Base-by-base conservation (phyloP, 768 basidiomycete genomes). In the Auriculariales sp. region DNA sequence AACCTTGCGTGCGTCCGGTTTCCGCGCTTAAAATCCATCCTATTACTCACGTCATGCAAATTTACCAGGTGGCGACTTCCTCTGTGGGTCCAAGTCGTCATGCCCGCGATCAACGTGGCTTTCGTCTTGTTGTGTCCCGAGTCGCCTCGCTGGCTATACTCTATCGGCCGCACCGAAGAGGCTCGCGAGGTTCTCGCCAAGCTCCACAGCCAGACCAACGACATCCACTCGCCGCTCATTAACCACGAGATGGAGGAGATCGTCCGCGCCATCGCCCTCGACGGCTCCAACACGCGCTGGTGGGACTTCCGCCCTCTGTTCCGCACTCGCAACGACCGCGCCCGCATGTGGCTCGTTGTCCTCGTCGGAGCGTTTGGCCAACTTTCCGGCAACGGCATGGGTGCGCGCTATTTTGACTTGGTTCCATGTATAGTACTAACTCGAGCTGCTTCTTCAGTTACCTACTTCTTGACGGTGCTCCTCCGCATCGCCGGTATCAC, bases 71-170 rank as follows among this genome's bases (percentile, higher is more conserved):
- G 75, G 75, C 63, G 75, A 34, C 59, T 73, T 12, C 75, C 73
- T 14, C 56, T 78, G 30, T 73, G 71, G 51, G 65, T 78, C 28
- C 74, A 77, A 62, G 69, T 67, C 45, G 58, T 67, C 22, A 67
- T 70, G 15, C 74, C 74, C 2, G 73, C 71, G 4, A 53, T 75
- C 51, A 75, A 75, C 55, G 66, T 70, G 12, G 49, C 69, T 17
- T 69, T 69, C 52, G 60, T 76, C 33, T 69, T 70, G 55, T 54
- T 73, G 11, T 71, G 72, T 50, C 72, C 73, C 14, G 75, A 76
- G 59, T 75, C 74, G 71, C 75, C 75, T n/a, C 65, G 74, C 50
- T 77, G 74, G 74, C 62, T 77, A 14, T 72, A 73, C 56, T 67
- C 71, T 33, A 57, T 67, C 30, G 76, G 75, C 7, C 68, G 66